phyloP scores from a whole-genome alignment of 495 filamentous ascomycete species.

The Xylaria bambusicola region DNA sequence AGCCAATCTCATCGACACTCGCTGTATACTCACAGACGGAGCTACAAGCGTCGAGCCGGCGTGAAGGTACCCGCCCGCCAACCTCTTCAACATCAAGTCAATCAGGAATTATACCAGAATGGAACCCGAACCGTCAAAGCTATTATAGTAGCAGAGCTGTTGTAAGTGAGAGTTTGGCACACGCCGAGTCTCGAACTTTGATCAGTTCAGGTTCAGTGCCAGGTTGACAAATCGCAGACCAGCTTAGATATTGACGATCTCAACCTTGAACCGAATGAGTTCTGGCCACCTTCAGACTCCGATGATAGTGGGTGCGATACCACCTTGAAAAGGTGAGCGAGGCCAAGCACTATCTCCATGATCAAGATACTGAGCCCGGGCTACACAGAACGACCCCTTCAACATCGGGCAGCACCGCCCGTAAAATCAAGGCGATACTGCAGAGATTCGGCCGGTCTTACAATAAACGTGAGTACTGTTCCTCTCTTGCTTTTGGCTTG shows the following conservation, averaged over 20 bases:
- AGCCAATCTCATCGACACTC: constrained; percentile 2
- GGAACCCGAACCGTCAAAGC: background rate
- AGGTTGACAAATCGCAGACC: background rate
- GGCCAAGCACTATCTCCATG: background rate
- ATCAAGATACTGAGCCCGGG: background rate
- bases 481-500: background rate
- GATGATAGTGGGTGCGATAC: constrained; percentile 10
- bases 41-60: background rate
- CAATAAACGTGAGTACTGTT: constrained; percentile 9
- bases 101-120: background rate
- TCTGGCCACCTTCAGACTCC: constrained; percentile 15
- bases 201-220: background rate
- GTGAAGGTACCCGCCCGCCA: constrained; percentile 1
- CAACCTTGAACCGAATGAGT: constrained; percentile 5
- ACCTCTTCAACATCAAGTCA: constrained; percentile 14
- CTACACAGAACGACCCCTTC: background rate
- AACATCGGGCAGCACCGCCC: background rate
- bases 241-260: constrained; percentile 14
- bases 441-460: constrained; percentile 16
- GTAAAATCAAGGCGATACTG: constrained; percentile 2
- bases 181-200: background rate
- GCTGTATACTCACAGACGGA: constrained; percentile 2
- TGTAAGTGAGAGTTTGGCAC: no score
- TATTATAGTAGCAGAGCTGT: constrained; percentile 8
- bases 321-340: constrained; percentile 11